Base-by-base conservation (phyloP, 2,329 filamentous ascomycete species). In the Zarea fungicola region DNA sequence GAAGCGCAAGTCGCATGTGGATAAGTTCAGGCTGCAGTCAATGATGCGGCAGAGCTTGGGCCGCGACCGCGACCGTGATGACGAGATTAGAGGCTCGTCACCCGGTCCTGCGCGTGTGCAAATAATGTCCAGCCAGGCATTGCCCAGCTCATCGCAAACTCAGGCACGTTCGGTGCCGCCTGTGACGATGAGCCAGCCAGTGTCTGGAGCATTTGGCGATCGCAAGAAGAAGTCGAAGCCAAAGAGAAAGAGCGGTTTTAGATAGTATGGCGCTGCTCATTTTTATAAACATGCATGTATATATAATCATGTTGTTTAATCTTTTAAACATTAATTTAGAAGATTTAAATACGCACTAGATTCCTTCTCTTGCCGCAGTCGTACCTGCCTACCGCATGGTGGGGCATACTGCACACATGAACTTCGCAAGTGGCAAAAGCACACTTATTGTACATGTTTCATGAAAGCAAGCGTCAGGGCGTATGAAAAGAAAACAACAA, bases 191-290 rank as follows among this genome's bases (percentile, higher is more conserved):
- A 75, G 73, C 44, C 73, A 76, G 56, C 68, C 71, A 9, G 58
- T 71, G 13, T 51, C 65, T n/a, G 75, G 75, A 2, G 54, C 61
- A 5, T 75, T 75, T 67, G 75, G 74, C 22, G 67, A 67, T 54
- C 63, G 73, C 42, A 66, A 64, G 51, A 65, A 62, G 53, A 66
- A 61, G 46, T 74, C 23, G 11, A 46, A 52, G 42, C 29, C 26
- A 5, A 52, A 52, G 42, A 28, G 39, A n/a, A 52, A 52, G 47
- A 50, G 47, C 16, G 50, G 50, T 2, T 52, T 52, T n/a, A 36
- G 49, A 39, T 52, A 48, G 31, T n/a, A n/a, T n/a, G n/a, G n/a
- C n/a, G n/a, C n/a, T n/a, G n/a, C n/a, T n/a, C n/a, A 35, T 22
- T 10, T 29, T 10, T n/a, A 10, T 34, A 21, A 11, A 21, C 2